Evolutionary conservation across 495 filamentous ascomycete species (phyloP), one percentile per base, ranked within the genome.

Genomic region (Penicillium subrubescens): DNA sequence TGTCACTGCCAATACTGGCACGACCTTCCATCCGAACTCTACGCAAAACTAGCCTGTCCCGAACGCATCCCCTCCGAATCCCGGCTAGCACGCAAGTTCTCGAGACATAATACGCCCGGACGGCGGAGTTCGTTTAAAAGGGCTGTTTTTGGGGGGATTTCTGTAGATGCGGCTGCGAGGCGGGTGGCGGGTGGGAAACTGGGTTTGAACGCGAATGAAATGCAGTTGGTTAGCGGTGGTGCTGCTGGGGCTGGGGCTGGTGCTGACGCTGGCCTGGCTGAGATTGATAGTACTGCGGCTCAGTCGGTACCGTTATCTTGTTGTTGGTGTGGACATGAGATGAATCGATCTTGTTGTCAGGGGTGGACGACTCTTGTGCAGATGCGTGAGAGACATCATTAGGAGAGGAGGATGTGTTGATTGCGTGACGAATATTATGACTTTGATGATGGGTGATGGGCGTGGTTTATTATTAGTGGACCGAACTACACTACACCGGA

Each of bases 1-100:
- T 94, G 91, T 73, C 84, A 81, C 59, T 94, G 91, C 82, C 88
- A 88, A 59, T 92, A 89, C 73, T 93, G 89, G 83, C 89, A 93
- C 74, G 91, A 93, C 67, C 85, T 92, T 74, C 91, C 91, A 11
- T 88, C 87, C 11, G 86, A 88, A 48, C 79, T 91, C 56, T 93
- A 93, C 68, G 87, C 90, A 59, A 89, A 84, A 68, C 90, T 92
- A 82, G 86, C 88, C 21, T 86, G 84, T 66, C 85, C 88, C 11
- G 86, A 89, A 60, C 81, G 80, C 25, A 71, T 86, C 19, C 78
- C 83, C 1, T 73, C 82, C 62, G 83, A 85, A 10, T 56, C 61
- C 15, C 54, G 58, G 5, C 33, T 63, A 5, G 44, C 34, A 10
- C 62, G 71, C 29, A 61, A 65, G 1, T 68, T 67, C 33, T 64